Base-by-base conservation (phyloP, 352 stramenopile species). In the Phytophthora brassicae region DNA sequence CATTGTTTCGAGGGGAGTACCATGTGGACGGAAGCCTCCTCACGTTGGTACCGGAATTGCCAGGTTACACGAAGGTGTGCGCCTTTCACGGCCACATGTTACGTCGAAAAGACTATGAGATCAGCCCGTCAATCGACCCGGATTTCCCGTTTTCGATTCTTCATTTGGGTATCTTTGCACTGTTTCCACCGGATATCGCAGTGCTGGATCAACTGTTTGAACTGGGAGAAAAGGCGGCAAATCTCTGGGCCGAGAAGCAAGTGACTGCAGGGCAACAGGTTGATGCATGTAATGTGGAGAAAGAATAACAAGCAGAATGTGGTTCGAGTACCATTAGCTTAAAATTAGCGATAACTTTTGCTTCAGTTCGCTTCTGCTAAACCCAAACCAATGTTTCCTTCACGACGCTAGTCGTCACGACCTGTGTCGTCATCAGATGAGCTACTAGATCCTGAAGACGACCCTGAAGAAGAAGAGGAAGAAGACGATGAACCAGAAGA, bases 1-100 rank as follows among this genome's bases (percentile, higher is more conserved):
- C 74, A 28, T 64, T 74, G 41, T 88, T 92, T 68, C 75, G 81
- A 56, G 76, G 76, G 38, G 72, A 88, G 41, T 78, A 81, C 43
- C 79, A 92, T 58, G 70, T 92, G 7, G 86, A 94, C 50, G 86
- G 84, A 60, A 74, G 83, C 0, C 66, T 92, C 17, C 48, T 90
- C 16, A 78, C 82, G 46, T 67, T 94, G 45, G 80, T 92, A 14
- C 86, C 86, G 0, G 78, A 89, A 49, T 46, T 94, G 5, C 69
- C 76, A 0, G 79, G 79, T 22, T 87, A 90, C 56, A 73, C 87
- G 8, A 82, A 81, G 19, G 80, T 92, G 11, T 93, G 83, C 53
- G 81, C 70, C 23, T 91, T 94, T 61, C 86, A 79, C 19, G 66
- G 66, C 31, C 56, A 77, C 13, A 23, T 78, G n/a, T 44, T 94